Evolutionary conservation across 1,139 yeast species (phyloP).

Genomic region (Saccharomycopsis hybrid): DNA sequence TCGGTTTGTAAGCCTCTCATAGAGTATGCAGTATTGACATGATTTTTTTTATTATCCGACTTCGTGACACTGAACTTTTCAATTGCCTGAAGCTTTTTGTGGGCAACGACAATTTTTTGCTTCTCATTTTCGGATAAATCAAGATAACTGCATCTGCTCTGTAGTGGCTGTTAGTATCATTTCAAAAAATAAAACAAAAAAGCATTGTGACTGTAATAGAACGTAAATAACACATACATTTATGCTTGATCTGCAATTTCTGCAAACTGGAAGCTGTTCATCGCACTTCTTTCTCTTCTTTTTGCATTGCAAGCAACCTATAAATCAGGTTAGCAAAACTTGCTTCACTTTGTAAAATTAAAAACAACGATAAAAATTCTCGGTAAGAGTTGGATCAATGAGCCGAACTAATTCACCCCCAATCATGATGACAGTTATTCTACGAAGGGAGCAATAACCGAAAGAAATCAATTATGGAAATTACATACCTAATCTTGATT

Average conservation of each 20-base stretch:
- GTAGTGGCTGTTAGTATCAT: background rate
- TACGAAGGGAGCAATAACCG: too few relatives aligned
- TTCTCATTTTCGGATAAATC: constrained; percentile 9
- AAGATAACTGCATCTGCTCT: constrained; percentile 13
- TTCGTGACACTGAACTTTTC: background rate
- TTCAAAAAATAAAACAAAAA: background rate
- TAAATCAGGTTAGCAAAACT: too few relatives aligned
- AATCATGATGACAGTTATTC: too few relatives aligned
- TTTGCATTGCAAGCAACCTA: constrained; percentile 10
- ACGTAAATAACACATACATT: constrained; percentile 2
- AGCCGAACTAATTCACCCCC: background rate
- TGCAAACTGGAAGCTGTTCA: constrained; percentile 16
- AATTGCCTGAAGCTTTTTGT: background rate
- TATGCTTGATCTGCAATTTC: constrained; percentile 2
- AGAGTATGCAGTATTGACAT: background rate
- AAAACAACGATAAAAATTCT: background rate
- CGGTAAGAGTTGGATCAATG: background rate
- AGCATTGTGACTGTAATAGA: background rate
- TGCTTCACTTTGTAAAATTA: too few relatives aligned
- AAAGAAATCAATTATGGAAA: too few relatives aligned
- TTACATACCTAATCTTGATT: constrained; percentile 5
- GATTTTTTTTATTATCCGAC: background rate
- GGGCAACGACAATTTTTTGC: constrained; percentile 12
- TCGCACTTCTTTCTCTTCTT: constrained; percentile 16
- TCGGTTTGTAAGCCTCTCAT: background rate